Base-by-base conservation (phyloP, 2,329 filamentous ascomycete genomes). In the Didymella sp. region DNA sequence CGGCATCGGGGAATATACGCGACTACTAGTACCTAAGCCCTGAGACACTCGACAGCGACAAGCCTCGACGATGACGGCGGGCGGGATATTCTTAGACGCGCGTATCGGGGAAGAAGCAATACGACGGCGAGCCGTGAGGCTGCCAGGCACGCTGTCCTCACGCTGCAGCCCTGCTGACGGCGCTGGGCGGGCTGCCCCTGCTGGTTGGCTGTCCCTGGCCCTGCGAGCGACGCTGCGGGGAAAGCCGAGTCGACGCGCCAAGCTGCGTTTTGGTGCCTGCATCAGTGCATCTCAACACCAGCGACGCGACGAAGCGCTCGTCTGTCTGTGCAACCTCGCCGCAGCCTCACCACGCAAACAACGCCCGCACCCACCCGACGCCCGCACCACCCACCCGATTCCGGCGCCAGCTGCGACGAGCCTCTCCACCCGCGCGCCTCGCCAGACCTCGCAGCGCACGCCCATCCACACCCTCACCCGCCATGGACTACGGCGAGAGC, bases 401-500 rank as follows among this genome's bases (percentile, higher is more conserved):
- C 3, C 30, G 15, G 19, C 35, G 35, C 37, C 19, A 40, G 11
- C 37, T 19, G 33, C 33, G 8, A 37, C 33, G 31, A 33, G 31
- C 31, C 31, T 33, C 31, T 17, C 31, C 33, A 19, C n/a, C 33
- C 11, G 33, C 33, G 33, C 33, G 33, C 33, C 6, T 37, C n/a
- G 17, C 33, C 33, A 1, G 11, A 4, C 30, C 30, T n/a, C 33
- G 33, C 33, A 37, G 33, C 33, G 33, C 33, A 19, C 21, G 37
- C 30, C 13, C 30, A 11, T 12, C 30, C 22, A 25, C 11, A 11
- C 42, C 13, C 28, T 8, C 33, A n/a, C 3, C 1, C 28, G 48
- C 53, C 64, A 76, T 75, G 73, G 73, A 74, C 41, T 56, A 56
- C 53, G 71, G 68, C 50, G 73, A 73, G 38, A 65, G 58, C 60